Percentiles rank a stretch among this genome's conserved stretches.
These are phyloP conservation scores for Fusarium musae DNA, from an alignment of 2,329 filamentous ascomycete genomes.

Conservation along the genomic window DNA sequence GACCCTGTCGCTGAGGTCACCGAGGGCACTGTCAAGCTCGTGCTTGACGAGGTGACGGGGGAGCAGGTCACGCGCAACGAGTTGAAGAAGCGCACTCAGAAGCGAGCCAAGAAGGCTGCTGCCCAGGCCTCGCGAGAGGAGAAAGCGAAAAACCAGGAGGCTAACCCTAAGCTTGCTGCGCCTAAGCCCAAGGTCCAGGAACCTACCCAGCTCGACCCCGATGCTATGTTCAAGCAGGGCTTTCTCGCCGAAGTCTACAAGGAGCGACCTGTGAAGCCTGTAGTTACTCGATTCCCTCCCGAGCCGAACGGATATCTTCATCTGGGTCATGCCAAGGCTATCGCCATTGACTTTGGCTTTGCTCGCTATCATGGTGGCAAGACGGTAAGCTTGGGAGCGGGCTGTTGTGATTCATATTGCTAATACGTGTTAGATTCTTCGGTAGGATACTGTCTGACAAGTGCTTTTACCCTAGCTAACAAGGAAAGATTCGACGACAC, in stretches of 20 bases:
- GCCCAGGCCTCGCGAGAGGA: conserved; percentile 61
- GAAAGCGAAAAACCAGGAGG: conserved; percentile 47
- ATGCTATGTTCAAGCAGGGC: conserved; percentile 83
- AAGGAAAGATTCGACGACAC: conserved; percentile 86
- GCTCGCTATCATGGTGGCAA: conserved; percentile 84
- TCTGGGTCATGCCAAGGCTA: conserved; percentile 94
- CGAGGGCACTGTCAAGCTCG: conserved; percentile 60
- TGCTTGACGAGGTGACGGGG: conserved; percentile 72
- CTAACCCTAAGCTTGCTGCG: conserved; percentile 43
- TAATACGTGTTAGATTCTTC: conserved; percentile 45
- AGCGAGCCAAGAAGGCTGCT: conserved; percentile 67
- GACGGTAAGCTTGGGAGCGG: conserved; percentile 41
- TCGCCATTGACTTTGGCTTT: conserved; percentile 96
- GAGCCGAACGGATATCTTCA: conserved; percentile 95
- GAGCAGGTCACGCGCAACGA: conserved; percentile 74
- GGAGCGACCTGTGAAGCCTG: conserved; percentile 69
- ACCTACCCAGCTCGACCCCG: conserved; percentile 58
- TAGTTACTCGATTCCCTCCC: conserved; percentile 80
- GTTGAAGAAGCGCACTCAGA: conserved; percentile 69
- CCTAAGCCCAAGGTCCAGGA: conserved; percentile 61
- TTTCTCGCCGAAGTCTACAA: conserved; percentile 80
- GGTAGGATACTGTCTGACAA: conserved; percentile 32
- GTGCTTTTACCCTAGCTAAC: conserved; percentile 13
- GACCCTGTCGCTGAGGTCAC: conserved; percentile 44
- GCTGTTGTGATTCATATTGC: not conserved